A percentile compares a stretch with the other conserved stretches of the same genome.
phyloP scores from a whole-genome alignment of 257 asterid species.

The Solanum lycopersicoides region DNA sequence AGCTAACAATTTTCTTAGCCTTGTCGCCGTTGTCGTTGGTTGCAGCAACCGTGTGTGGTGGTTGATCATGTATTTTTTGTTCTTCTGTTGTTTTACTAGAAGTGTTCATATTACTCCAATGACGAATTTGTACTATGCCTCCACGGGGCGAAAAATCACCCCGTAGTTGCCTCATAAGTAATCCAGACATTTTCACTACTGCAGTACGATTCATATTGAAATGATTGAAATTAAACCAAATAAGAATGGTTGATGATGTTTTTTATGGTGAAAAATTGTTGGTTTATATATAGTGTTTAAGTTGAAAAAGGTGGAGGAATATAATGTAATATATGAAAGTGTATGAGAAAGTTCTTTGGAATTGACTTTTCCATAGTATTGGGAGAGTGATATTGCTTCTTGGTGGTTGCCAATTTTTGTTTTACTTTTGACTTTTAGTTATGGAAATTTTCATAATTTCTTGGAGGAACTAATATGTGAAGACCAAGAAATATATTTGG shows the following conservation, averaged over 20 bases:
- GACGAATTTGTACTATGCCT: conserved; percentile 3
- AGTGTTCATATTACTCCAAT: conserved; percentile 15
- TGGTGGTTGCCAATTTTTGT: not conserved
- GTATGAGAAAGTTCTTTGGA: not conserved
- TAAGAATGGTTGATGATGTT: not conserved
- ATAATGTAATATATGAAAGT: not conserved
- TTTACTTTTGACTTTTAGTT: not conserved
- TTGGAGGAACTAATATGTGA: not conserved
- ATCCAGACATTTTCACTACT: conserved; percentile 11
- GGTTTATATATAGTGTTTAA: not conserved
- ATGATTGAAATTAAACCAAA: not conserved
- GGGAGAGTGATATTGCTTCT: not conserved
- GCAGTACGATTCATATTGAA: conserved; percentile 27
- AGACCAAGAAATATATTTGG: not conserved
- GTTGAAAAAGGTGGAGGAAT: not conserved
- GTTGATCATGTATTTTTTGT: conserved; percentile 6
- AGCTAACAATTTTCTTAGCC: conserved; percentile 26
- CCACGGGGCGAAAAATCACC: not conserved
- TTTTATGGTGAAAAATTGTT: not conserved
- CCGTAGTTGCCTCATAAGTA: conserved; percentile 13
- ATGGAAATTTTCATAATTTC: not conserved
- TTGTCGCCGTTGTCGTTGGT: not conserved
- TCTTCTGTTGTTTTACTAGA: not conserved
- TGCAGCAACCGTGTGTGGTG: not conserved
- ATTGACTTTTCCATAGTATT: not conserved